Percentiles rank a stretch among this genome's conserved stretches.
Conservation (phyloP, 1,139 yeast species). For the Candida pseudoviswanathii region DNA sequence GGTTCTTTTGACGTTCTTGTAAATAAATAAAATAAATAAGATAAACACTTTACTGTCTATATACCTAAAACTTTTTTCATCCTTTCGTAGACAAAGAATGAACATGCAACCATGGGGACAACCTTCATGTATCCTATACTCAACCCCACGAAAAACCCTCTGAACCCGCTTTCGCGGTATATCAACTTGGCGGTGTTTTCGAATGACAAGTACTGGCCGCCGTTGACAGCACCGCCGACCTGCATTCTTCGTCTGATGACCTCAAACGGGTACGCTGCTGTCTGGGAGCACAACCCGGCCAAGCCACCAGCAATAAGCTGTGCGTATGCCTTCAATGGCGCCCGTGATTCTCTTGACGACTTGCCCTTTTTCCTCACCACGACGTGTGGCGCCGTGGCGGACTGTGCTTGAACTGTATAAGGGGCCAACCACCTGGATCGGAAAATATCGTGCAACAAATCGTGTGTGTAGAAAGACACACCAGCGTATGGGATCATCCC, state of each 20-base stretch:
- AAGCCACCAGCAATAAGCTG: conserved; percentile 92
- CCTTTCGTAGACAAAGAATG: conserved; percentile 91
- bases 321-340: conserved; percentile 85
- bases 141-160: conserved; percentile 91
- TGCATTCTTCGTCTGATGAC: conserved; percentile 95
- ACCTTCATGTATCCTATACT: conserved; percentile 95
- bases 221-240: conserved; percentile 80
- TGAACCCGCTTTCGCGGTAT: conserved; percentile 69
- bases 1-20: conserved; percentile 43
- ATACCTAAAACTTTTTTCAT: conserved; percentile 70
- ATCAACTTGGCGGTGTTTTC: conserved; percentile 58
- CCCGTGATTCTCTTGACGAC: conserved; percentile 53
- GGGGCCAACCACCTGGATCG: conserved; percentile 56
- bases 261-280: conserved; percentile 97
- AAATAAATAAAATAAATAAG: conserved; percentile 8
- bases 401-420: conserved; percentile 51
- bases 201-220: conserved; percentile 61
- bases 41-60: conserved; percentile 17
- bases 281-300: conserved; percentile 93
- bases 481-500: conserved; percentile 99
- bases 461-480: conserved; percentile 94
- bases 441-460: conserved; percentile 81
- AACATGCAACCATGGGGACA: conserved; percentile 96
- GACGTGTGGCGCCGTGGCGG: neutral
- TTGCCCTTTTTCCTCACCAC: conserved; percentile 16